Base-by-base conservation (phyloP, 1,139 yeast genomes). In the Pichiaceae sp. region DNA sequence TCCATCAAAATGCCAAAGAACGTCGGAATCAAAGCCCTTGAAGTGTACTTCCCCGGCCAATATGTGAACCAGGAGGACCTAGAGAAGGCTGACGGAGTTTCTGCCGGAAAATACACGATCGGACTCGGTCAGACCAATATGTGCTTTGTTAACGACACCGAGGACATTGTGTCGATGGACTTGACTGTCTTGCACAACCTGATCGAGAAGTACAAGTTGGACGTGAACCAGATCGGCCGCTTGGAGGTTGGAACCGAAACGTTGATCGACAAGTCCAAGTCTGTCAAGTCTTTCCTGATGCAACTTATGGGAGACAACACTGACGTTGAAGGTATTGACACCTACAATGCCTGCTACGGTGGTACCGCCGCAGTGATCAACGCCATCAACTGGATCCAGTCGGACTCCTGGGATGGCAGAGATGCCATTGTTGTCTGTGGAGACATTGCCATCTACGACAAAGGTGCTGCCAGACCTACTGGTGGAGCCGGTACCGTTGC, bases 401-500 rank as follows among this genome's bases (percentile, higher is more conserved):
- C 96, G 25, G 78, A 89, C 26, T 73, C 91, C 34, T 93, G 98
- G 98, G 98, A 93, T 58, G 99, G 99, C 47, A 78, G 98, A 64
- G 89, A 91, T 56, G 98, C 98, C 42, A 77, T 91, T 54, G 99
- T 89, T 40, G 96, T 89, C 30, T 80, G 93, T 57, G 97, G 96
- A 62, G 99, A 93, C 63, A 91, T 93, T 60, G 98, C 98, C 57
- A 82, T 93, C 52, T 93, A 93, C 65, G 87, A 91, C 52, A 76
- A 89, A 66, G 98, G 98, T 60, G 82, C 94, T 35, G 99, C 99
- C 40, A 81, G 99, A 70, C 98, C 99, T 54, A 91, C 98, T 42
- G 99, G 99, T 60, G 99, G 99, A 66, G 97, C 95, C 42, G 99
- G 99, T 56, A 75, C 95, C 38, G 94, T 91, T 42, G 99, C 99